A percentile compares a stretch with the other conserved stretches of the same genome.
phyloP scores from a whole-genome alignment of 2,329 filamentous ascomycete genomes.

The Ustulina deusta region DNA sequence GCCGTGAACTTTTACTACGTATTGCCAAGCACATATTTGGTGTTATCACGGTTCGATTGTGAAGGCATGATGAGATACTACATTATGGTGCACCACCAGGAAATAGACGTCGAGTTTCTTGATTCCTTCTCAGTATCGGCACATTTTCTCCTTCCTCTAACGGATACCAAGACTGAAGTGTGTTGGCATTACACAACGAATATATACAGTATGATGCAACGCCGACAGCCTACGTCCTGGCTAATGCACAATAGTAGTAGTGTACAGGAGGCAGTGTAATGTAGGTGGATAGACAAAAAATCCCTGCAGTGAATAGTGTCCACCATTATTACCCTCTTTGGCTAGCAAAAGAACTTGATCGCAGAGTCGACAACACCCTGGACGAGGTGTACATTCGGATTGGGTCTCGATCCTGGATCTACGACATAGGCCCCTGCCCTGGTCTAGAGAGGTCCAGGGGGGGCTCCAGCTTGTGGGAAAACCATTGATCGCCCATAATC shows the following conservation, averaged over 20 bases:
- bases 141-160: conserved; percentile 9
- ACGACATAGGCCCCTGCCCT: conserved; percentile 23
- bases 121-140: neutral
- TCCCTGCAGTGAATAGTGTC: neutral
- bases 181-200: neutral
- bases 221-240: neutral
- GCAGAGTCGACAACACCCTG: no score
- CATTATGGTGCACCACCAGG: neutral
- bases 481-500: conserved; percentile 31
- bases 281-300: neutral
- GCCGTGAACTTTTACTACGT: conserved; percentile 9
- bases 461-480: conserved; percentile 32
- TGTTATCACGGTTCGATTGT: neutral
- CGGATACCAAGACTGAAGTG: neutral
- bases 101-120: neutral
- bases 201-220: neutral
- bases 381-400: no score
- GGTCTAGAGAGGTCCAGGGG: conserved; percentile 26
- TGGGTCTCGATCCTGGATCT: conserved; percentile 1
- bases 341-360: conserved; percentile 34
- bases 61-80: no score
- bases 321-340: conserved; percentile 24
- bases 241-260: neutral
- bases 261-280: no score
- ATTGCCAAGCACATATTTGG: neutral